Evolutionary conservation across 1,139 yeast species (phyloP).

Genomic region (Scheffersomyces quercinus): DNA sequence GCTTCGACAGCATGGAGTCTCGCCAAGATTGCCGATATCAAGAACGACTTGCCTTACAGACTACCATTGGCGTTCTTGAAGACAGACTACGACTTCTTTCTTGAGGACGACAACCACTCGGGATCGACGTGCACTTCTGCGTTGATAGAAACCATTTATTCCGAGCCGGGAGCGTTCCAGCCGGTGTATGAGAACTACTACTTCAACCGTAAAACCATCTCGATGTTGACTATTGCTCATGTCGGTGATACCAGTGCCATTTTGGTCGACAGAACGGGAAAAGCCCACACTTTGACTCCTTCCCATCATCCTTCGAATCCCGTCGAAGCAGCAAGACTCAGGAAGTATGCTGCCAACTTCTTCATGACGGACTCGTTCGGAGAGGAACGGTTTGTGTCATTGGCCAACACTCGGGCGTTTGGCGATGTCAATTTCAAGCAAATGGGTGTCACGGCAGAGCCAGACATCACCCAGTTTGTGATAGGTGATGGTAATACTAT

Average conservation of each 20-base stretch:
- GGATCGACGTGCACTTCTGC: conserved; percentile 89
- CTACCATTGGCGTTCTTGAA: conserved; percentile 62
- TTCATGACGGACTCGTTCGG: conserved; percentile 92
- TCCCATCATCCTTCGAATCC: conserved; percentile 89
- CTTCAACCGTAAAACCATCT: conserved; percentile 70
- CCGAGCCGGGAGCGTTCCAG: conserved; percentile 29
- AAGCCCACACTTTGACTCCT: conserved; percentile 74
- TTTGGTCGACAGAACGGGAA: conserved; percentile 71
- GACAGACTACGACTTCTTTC: conserved; percentile 54
- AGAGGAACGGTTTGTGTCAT: conserved; percentile 78
- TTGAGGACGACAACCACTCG: conserved; percentile 37
- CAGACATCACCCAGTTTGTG: conserved; percentile 71
- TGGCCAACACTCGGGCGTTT: conserved; percentile 91
- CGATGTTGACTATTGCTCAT: conserved; percentile 78
- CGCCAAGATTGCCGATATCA: conserved; percentile 9
- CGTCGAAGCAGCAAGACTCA: conserved; percentile 69
- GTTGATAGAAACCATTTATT: conserved; percentile 57
- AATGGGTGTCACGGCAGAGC: conserved; percentile 89
- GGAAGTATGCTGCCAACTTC: conserved; percentile 69
- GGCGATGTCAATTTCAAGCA: conserved; percentile 83
- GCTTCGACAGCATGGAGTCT: conserved; percentile 22
- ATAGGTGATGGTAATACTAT: conserved; percentile 54
- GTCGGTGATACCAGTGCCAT: conserved; percentile 96
- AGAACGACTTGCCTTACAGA: conserved; percentile 59
- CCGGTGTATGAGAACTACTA: conserved; percentile 50